Evolutionary conservation across 176 grass and related monocot genomes (phyloP), one percentile per base, ranked within the genome.

Genomic region (Thinopyrum elongatum): DNA sequence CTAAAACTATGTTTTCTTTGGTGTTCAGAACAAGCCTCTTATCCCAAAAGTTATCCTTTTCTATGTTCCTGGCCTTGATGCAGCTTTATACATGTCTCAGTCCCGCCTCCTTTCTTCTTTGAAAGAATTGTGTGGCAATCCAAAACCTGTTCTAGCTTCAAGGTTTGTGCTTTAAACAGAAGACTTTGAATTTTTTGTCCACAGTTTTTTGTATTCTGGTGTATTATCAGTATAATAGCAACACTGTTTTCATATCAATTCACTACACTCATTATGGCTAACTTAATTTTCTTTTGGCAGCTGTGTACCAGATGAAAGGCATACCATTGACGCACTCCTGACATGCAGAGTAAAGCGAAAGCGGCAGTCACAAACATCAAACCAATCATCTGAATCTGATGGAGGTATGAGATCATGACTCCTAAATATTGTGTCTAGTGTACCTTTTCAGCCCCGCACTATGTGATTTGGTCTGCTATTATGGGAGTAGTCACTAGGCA

Each of bases 1-100:
- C 14, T 84, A 44, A 65, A 68, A 69, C 8, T 86, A 63, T 68
- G 17, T 39, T 21, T 82, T 47, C 70, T 82, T 76, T 80, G 61
- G 7, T 82, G 49, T 80, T 77, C 92, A 98, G 97, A 98, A 98
- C 85, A 98, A 95, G 77, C 97, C 94, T 83, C 93, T 98, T 84
- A 94, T 95, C 91, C 86, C 84, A 14, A 98, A 95, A 85, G 94
- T 94, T 69, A 46, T 91, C 65, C 93, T 95, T 78, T 80, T 98
- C 65, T 95, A 95, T 83, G 82, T 98, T 84, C 97, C 97, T 81
- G 97, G 97, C 59, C 87, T 98, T 31, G 94, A 98, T 91, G 97
- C 97, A 58, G 88, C 92, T 69, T 87, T 98, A 46, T 98, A 95
- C 75, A 94, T 98, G 97, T 89, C 86, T 3, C 85, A 92, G 8